Evolutionary conservation across 768 basidiomycete species (phyloP).

Genomic region (Suillus fuscotomentosus): DNA sequence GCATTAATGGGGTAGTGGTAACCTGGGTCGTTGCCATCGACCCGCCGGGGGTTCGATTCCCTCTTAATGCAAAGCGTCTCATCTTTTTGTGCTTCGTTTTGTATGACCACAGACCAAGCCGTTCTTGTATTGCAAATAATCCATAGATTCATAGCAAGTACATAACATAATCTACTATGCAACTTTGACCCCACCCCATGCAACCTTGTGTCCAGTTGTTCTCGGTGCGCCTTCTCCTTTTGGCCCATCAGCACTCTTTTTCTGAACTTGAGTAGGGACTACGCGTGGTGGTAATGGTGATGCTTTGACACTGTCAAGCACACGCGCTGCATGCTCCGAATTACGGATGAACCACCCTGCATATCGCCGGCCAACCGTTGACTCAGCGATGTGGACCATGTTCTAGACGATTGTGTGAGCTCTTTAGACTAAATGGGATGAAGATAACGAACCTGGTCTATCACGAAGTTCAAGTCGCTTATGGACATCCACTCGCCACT

Average conservation of each 20-base stretch:
- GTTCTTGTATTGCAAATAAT: neutral
- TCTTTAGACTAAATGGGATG: neutral
- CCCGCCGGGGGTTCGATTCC: conserved; percentile 90
- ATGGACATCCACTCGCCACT: conserved; percentile 86
- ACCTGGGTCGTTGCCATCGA: conserved; percentile 73
- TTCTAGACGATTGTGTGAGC: conserved; percentile 49
- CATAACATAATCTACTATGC: conserved; percentile 13
- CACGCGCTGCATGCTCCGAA: conserved; percentile 87
- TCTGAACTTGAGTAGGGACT: conserved; percentile 5
- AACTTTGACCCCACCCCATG: conserved; percentile 41
- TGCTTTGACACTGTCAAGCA: conserved; percentile 73
- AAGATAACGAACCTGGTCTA: conserved; percentile 70
- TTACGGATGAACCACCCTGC: conserved; percentile 98
- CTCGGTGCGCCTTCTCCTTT: conserved; percentile 31
- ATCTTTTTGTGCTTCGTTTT: neutral
- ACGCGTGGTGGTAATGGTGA: conserved; percentile 46
- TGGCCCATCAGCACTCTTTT: conserved; percentile 20
- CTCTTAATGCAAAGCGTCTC: conserved; percentile 60
- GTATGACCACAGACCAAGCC: neutral
- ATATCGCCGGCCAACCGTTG: conserved; percentile 88
- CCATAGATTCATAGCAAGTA: neutral
- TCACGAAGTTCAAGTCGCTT: conserved; percentile 94
- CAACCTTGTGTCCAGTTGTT: conserved; percentile 55
- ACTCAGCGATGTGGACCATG: conserved; percentile 96
- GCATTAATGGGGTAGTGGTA: conserved; percentile 67